These are phyloP conservation scores for Mytilinidion resinicola DNA, from an alignment of 495 filamentous ascomycete species.

Conservation along the genomic window DNA sequence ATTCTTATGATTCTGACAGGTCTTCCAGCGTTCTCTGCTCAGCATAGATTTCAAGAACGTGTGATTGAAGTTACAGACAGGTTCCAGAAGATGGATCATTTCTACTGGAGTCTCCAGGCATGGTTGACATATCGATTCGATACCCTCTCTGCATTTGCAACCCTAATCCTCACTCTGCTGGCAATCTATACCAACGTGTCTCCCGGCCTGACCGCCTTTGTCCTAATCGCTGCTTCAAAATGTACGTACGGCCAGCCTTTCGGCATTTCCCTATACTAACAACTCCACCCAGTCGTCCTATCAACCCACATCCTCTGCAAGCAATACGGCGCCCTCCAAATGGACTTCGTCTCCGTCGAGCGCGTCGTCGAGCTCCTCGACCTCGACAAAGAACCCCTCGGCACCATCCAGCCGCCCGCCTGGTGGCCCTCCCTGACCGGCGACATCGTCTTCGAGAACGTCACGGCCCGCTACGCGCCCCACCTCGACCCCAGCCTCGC, in stretches of 20 bases:
- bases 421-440: slow-evolving; percentile 65
- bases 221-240: slow-evolving; percentile 55
- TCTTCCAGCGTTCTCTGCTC: slow-evolving; percentile 60
- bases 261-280: not conserved
- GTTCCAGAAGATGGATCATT: slow-evolving; percentile 89
- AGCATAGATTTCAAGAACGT: slow-evolving; percentile 65
- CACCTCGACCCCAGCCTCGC: slow-evolving; percentile 62
- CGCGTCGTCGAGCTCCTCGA: slow-evolving; percentile 70
- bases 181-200: slow-evolving; percentile 64
- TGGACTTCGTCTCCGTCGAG: slow-evolving; percentile 86
- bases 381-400: slow-evolving; percentile 64
- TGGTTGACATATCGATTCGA: slow-evolving; percentile 80
- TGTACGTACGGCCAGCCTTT: slow-evolving; percentile 3
- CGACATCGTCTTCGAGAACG: slow-evolving; percentile 67
- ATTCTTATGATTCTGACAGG: not conserved
- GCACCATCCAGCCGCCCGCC: slow-evolving; percentile 59
- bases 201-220: slow-evolving; percentile 70
- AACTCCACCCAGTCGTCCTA: slow-evolving; percentile 48
- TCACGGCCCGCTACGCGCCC: slow-evolving; percentile 71
- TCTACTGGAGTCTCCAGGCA: slow-evolving; percentile 79
- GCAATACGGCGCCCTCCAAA: slow-evolving; percentile 73
- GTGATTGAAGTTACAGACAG: slow-evolving; percentile 70
- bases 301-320: slow-evolving; percentile 67
- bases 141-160: slow-evolving; percentile 59
- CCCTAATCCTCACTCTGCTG: slow-evolving; percentile 61